phyloP scores from a whole-genome alignment of 176 grass and related monocot genomes.

The Musa troglodytarum region DNA sequence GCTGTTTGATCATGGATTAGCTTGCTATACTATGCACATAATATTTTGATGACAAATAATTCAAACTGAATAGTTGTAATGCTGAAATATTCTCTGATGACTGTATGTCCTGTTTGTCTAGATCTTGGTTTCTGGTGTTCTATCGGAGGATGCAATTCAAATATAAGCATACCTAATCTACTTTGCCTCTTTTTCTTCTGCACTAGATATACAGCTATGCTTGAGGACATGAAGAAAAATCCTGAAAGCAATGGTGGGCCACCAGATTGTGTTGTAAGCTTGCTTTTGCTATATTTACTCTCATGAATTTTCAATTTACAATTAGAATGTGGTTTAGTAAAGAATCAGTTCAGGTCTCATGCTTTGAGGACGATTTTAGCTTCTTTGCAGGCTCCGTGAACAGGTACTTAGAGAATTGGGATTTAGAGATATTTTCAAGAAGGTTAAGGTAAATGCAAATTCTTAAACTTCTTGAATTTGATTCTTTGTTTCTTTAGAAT shows the following conservation, averaged over 20 bases:
- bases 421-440: slow-evolving; percentile 93
- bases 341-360: slow-evolving; percentile 15
- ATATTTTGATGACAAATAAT: background rate
- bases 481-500: slow-evolving; percentile 1
- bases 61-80: background rate
- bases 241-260: slow-evolving; percentile 65
- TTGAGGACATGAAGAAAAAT: slow-evolving; percentile 93
- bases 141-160: background rate
- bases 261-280: slow-evolving; percentile 87
- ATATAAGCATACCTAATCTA: background rate
- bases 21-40: background rate
- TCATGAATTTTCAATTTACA: background rate
- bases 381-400: slow-evolving; percentile 81
- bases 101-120: background rate
- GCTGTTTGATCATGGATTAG: background rate
- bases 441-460: slow-evolving; percentile 65
- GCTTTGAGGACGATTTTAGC: slow-evolving; percentile 32
- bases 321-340: background rate
- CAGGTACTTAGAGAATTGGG: slow-evolving; percentile 78
- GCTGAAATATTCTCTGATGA: background rate
- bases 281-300: slow-evolving; percentile 13
- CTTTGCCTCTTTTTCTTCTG: slow-evolving; percentile 8
- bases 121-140: background rate
- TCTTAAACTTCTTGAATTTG: background rate
- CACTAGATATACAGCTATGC: slow-evolving; percentile 56